Evolutionary conservation across 352 stramenopile species (phyloP).

Genomic region (Blastocystis sp.): DNA sequence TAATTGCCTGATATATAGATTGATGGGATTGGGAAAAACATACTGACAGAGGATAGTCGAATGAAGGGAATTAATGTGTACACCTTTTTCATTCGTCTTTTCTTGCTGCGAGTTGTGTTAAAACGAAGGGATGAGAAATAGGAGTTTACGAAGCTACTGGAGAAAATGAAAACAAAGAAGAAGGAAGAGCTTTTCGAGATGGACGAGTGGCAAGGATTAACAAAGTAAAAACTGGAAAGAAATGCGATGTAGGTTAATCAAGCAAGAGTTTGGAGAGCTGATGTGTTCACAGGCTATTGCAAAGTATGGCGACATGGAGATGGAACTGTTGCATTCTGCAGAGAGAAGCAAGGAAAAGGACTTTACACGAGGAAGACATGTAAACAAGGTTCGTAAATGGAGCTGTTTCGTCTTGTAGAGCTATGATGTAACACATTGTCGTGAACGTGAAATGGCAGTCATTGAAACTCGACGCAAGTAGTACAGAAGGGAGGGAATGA

Average conservation of each 20-base stretch:
- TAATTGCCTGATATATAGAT: neutral
- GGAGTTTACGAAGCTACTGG: neutral
- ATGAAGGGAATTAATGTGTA: neutral
- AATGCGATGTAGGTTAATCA: neutral
- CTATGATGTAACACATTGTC: neutral
- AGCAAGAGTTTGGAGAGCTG: neutral
- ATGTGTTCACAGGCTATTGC: neutral
- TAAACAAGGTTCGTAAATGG: neutral
- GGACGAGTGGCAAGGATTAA: constrained; percentile 19
- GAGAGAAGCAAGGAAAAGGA: constrained; percentile 44
- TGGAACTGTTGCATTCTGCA: neutral
- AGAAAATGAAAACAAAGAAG: neutral
- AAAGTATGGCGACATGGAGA: neutral
- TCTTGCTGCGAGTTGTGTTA: neutral
- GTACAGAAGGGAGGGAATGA: neutral
- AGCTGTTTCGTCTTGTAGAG: neutral
- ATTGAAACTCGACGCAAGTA: neutral
- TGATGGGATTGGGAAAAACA: constrained; percentile 35
- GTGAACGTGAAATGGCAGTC: constrained; percentile 2
- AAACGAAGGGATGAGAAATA: neutral
- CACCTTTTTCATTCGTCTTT: constrained; percentile 13
- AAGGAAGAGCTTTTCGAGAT: neutral
- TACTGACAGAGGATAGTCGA: constrained; percentile 12
- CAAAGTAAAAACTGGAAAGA: neutral
- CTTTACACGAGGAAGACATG: neutral